Evolutionary conservation across 345 rosid genomes (phyloP).

Genomic region (Combretum micranthum): DNA sequence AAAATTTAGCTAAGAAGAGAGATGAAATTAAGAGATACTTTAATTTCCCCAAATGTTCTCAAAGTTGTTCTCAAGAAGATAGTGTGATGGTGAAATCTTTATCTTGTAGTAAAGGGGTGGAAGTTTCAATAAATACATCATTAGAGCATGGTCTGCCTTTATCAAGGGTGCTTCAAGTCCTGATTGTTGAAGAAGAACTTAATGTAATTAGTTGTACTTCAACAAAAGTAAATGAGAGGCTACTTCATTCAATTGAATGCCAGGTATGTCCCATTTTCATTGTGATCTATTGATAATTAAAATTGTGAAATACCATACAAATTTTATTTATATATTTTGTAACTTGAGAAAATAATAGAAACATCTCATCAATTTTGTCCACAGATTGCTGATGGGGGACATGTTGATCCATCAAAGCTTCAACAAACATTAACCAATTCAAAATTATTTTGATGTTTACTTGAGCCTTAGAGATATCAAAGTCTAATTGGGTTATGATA

Average conservation of each 20-base stretch:
- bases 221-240: slow-evolving; percentile 10
- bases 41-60: not conserved
- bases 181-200: slow-evolving; percentile 25
- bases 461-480: too few species aligned
- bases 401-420: slow-evolving; percentile 11
- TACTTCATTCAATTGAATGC: slow-evolving; percentile 19
- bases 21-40: slow-evolving; percentile 20
- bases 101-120: slow-evolving; percentile 18
- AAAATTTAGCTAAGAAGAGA: slow-evolving; percentile 25
- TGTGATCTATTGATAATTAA: not conserved
- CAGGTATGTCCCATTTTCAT: slow-evolving; percentile 18
- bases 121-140: slow-evolving; percentile 16
- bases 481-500: too few species aligned
- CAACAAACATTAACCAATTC: slow-evolving; percentile 13
- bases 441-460: not conserved
- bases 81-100: slow-evolving; percentile 11
- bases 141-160: slow-evolving; percentile 13
- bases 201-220: slow-evolving; percentile 21
- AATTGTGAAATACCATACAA: not conserved
- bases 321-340: not conserved
- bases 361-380: not conserved
- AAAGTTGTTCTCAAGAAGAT: not conserved
- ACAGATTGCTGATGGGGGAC: slow-evolving; percentile 3
- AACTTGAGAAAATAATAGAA: not conserved
- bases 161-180: slow-evolving; percentile 20